Percentiles rank a stretch among this genome's conserved stretches.
These are phyloP conservation scores for Sporothrix phasma DNA, from an alignment of 2,329 filamentous ascomycete genomes.

Conservation along the genomic window DNA sequence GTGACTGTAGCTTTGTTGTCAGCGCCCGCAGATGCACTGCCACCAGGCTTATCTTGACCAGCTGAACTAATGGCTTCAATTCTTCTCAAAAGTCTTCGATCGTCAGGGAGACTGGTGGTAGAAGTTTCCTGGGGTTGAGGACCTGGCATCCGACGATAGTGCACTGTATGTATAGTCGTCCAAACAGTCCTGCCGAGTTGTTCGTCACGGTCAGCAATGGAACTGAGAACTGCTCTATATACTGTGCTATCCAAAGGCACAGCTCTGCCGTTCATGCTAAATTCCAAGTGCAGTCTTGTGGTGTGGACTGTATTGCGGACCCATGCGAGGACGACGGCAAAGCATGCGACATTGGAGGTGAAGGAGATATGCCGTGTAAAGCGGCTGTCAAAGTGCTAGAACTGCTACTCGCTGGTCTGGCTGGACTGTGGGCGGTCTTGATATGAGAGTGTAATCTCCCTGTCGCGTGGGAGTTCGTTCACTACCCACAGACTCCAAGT, in stretches of 20 bases:
- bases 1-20: constrained; percentile 76
- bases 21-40: constrained; percentile 54
- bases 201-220: constrained; percentile 45
- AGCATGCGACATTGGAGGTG: constrained; percentile 43
- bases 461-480: constrained; percentile 86
- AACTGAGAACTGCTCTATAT: constrained; percentile 81
- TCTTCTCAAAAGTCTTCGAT: constrained; percentile 27
- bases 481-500: constrained; percentile 75
- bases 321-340: constrained; percentile 71
- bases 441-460: constrained; percentile 79
- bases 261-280: constrained; percentile 73
- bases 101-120: constrained; percentile 47
- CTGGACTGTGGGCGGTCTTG: constrained; percentile 61
- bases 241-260: constrained; percentile 90
- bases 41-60: not conserved
- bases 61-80: not conserved
- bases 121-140: constrained; percentile 66
- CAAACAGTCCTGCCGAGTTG: constrained; percentile 68
- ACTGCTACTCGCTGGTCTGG: constrained; percentile 26
- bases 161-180: constrained; percentile 83
- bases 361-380: constrained; percentile 34
- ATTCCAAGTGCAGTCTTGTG: constrained; percentile 96
- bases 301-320: constrained; percentile 66
- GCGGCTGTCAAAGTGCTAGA: constrained; percentile 30
- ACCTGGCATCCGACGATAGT: constrained; percentile 77